These are phyloP conservation scores for Sugiyamaella xylanicola DNA, from an alignment of 1,139 yeast genomes.

Conservation along the genomic window DNA sequence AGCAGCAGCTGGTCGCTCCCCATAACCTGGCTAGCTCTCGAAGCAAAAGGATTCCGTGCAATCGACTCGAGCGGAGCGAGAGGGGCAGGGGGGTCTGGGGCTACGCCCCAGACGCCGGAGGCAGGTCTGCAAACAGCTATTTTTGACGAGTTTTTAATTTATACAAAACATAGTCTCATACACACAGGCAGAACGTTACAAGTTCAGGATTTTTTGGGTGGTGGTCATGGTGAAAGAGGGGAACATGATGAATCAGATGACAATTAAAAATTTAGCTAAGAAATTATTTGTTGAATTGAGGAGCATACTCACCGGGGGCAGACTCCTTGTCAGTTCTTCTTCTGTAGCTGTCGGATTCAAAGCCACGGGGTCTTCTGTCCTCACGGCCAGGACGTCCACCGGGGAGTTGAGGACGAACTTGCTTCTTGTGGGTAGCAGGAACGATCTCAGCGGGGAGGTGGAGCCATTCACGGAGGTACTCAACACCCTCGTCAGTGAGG, in stretches of 20 bases:
- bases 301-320: conserved; percentile 40
- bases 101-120: conserved; percentile 11
- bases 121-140: not conserved
- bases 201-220: conserved; percentile 13
- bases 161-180: conserved; percentile 20
- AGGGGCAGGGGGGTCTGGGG: conserved; percentile 1
- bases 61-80: not conserved
- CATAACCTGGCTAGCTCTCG: too few species aligned
- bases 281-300: conserved; percentile 39
- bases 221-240: not conserved
- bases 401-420: conserved; percentile 75
- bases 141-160: conserved; percentile 11
- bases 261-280: conserved; percentile 1
- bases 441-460: conserved; percentile 98
- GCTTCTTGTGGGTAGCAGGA: conserved; percentile 98
- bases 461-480: conserved; percentile 96
- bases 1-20: too few species aligned
- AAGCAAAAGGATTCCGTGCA: not conserved
- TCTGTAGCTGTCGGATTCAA: conserved; percentile 48
- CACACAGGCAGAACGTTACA: conserved; percentile 10
- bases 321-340: conserved; percentile 44
- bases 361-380: conserved; percentile 42
- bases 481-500: conserved; percentile 99
- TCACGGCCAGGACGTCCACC: conserved; percentile 38
- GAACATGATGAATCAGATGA: conserved; percentile 6